These are phyloP conservation scores for Saksenaea oblongispora DNA, from an alignment of 371 early-diverging fungal genomes.

Conservation along the genomic window DNA sequence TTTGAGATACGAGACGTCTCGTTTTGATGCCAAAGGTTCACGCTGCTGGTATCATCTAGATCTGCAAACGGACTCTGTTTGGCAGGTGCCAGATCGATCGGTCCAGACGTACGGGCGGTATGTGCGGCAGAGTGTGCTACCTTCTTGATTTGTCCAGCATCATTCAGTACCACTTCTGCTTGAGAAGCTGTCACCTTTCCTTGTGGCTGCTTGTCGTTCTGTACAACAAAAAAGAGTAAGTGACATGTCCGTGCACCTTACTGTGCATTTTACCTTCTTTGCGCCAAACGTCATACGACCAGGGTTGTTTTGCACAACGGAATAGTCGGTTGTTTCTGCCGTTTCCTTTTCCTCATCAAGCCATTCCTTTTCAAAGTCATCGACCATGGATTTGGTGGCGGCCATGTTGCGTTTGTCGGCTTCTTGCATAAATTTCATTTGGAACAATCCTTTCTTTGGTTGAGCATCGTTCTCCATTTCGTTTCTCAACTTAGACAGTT, in stretches of 20 bases:
- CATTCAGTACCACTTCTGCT: slow-evolving; percentile 37
- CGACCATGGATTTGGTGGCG: slow-evolving; percentile 54
- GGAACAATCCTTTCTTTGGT: slow-evolving; percentile 83
- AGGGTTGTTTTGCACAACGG: slow-evolving; percentile 53
- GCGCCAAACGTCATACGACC: slow-evolving; percentile 66
- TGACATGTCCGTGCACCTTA: background rate
- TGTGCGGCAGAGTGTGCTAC: slow-evolving; percentile 62
- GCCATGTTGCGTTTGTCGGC: slow-evolving; percentile 60
- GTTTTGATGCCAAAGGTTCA: slow-evolving; percentile 70
- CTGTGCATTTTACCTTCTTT: slow-evolving; percentile 20
- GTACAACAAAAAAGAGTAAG: background rate
- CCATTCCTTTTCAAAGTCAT: slow-evolving; percentile 48
- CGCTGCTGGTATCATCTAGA: slow-evolving; percentile 25
- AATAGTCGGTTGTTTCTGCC: slow-evolving; percentile 32
- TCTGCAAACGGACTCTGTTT: slow-evolving; percentile 26
- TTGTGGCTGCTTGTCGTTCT: slow-evolving; percentile 8
- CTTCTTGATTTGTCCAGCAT: slow-evolving; percentile 62
- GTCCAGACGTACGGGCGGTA: slow-evolving; percentile 57
- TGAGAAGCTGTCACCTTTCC: background rate
- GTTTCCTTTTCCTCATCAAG: slow-evolving; percentile 39
- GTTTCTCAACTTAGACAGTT: slow-evolving; percentile 45
- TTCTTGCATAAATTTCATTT: slow-evolving; percentile 97
- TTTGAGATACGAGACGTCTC: slow-evolving; percentile 49
- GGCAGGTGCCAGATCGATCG: slow-evolving; percentile 45
- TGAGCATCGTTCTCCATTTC: slow-evolving; percentile 51